Base-by-base conservation (phyloP, 495 filamentous ascomycete genomes). In the Hypoxylon intermedium region DNA sequence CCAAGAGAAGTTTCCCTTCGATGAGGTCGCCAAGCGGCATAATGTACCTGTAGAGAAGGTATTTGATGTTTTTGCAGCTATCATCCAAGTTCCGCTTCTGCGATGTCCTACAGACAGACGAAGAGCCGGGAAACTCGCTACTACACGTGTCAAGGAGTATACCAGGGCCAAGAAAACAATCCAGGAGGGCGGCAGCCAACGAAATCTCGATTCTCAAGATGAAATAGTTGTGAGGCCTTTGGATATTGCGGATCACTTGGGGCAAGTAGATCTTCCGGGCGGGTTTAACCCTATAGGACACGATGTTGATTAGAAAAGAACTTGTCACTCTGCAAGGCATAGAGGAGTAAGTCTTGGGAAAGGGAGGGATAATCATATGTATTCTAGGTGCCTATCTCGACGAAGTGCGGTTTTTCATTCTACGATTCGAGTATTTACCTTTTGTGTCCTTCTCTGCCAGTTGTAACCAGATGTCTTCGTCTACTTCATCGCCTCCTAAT, bases 61-160 rank as follows among this genome's bases (percentile, higher is more conserved):
- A 9, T 70, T 71, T 15, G 78, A 82, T 19, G 69, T 75, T 15
- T 75, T 82, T 30, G 67, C 70, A 0, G 75, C 70, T 23, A 70
- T 80, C 41, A 73, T 82, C 9, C 70, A 78, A 48, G 62, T 77
- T 6, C 78, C 79, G 16, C 65, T 80, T 38, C 68, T 82, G 7
- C 74, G 79, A 11, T 74, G 69, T 56, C 71, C 75, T 9, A 72
- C 72, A 6, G 78, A 79, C 42, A 69, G 74, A 44, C 72, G 78
- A 33, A 59, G 71, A 63, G 21, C 63, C 30, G 71, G 71, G 6
- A 71, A 44, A 15, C 57, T 73, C 21, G 71, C 65, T 13, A 69
- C 67, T 7, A 42, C 71, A 18, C 68, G 71, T 5, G 64, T 73
- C 34, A 71, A 63, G 30, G 71, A 73, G 55, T 73, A 73, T 58